phyloP scores from a whole-genome alignment of 306 rosid species.

The Inga leiocalycina region DNA sequence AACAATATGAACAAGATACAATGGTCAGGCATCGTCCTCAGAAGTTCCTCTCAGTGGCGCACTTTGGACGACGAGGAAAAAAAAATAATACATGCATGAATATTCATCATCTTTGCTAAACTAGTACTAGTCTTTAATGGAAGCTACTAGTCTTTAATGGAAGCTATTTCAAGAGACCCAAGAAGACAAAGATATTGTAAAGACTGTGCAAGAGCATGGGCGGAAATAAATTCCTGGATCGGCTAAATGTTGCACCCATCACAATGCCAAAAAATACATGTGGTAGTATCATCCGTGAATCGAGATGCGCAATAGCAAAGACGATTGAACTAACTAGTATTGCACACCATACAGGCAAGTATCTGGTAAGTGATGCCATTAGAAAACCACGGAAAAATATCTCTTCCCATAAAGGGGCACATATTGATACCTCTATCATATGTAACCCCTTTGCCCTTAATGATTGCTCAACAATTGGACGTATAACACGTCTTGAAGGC shows the following conservation, averaged over 20 bases:
- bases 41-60: too few relatives aligned
- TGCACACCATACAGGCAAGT: conserved; percentile 96
- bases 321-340: conserved; percentile 75
- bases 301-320: conserved; percentile 52
- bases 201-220: conserved; percentile 97
- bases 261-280: conserved; percentile 91
- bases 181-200: conserved; percentile 92
- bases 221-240: conserved; percentile 90
- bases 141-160: conserved; percentile 37
- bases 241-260: conserved; percentile 83
- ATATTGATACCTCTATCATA: conserved; percentile 76
- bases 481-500: conserved; percentile 78
- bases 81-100: too few relatives aligned
- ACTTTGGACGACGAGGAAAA: background rate
- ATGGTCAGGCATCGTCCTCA: conserved; percentile 17
- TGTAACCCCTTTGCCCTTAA: conserved; percentile 78
- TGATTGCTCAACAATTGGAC: conserved; percentile 93
- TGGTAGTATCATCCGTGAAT: conserved; percentile 92
- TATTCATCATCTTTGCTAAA: conserved; percentile 17
- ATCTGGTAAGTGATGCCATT: conserved; percentile 89
- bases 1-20: conserved; percentile 41
- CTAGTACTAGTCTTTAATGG: conserved; percentile 18
- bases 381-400: conserved; percentile 92
- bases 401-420: conserved; percentile 99
- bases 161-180: conserved; percentile 77